Evolutionary conservation across 2,329 filamentous ascomycete genomes (phyloP), one percentile per base, ranked within the genome.

Genomic region (Alternaria infectoria): DNA sequence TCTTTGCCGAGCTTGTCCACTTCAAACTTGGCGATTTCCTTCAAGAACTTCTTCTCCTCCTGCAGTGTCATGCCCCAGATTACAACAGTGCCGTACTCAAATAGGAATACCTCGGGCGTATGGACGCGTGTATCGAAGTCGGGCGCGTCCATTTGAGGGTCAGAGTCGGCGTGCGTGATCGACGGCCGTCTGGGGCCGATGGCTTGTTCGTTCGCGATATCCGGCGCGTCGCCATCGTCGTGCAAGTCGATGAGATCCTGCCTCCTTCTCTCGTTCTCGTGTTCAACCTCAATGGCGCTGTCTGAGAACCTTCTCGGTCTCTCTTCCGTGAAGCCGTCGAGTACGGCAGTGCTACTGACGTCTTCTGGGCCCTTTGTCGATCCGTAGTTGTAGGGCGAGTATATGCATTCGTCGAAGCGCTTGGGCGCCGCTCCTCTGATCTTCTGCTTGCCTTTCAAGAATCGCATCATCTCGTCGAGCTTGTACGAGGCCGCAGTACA

Each of bases 31-130:
- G 93, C 89, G 65, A 99, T 91, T 74, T 99, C 95, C 72, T 96
- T 96, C 15, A 99, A 84, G 76, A 99, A 97, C 43, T 92, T 89
- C 69, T 92, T 90, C 82, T 99, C 96, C 72, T 99, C 91, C 28
- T 88, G 86, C n/a, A 91, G 85, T 0, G 92, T 91, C 96, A 99
- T 98, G 70, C 96, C 96, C 96, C 96, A 99, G 77, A 98, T 93
- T 13, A 99, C 96, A 6, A 97, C 93, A 3, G 97, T 97, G 62
- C 96, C 96, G 76, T 99, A 99, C 77, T 97, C 93, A 75, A 98
- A 99, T 12, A 99, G 85, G 78, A 99, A 99, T 3, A 97, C 87
- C 79, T 99, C 96, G 0, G 96, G 94, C 1, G 92, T 97, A 80
- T 97, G 93, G 4, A 98, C 91, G 51, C 91, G 87, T 3, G 88